Evolutionary conservation across 2,329 filamentous ascomycete species (phyloP), one percentile per base, ranked within the genome.

Genomic region (Colletotrichum sp.): DNA sequence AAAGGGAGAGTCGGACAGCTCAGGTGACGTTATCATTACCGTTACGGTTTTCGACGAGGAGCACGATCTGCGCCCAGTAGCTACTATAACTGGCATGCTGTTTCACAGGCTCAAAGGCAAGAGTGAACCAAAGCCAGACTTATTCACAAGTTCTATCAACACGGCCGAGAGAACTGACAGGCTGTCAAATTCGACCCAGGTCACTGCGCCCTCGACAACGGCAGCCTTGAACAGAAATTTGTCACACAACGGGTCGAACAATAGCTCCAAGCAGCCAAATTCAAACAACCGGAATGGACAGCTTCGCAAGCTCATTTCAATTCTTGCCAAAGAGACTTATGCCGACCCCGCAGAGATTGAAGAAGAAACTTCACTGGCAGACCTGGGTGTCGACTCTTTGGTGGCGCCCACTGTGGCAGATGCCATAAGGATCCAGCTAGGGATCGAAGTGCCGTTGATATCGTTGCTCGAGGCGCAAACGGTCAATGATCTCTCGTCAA

Each of bases 221-320:
- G 9, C 43, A 6, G n/a, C 43, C 43, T 13, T 48, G 10, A 13
- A 48, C 43, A 5, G 43, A 13, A 28, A 0, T 28, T 28, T 28
- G 21, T 58, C 55, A 0, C 6, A 7, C 3, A 8, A 16, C 8
- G 9, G 9, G 55, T 58, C 55, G 10, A 28, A 13, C 16, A 6
- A 16, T 18, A 1, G 55, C 3, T 10, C 13, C 55, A 3, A 3
- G 4, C 21, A 48, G 6, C 21, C n/a, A 21, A 10, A 0, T 0
- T 18, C 26, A 18, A 3, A 28, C 0, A 9, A 9, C 55, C 13
- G 24, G 55, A 58, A 21, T 18, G 55, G 6, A 18, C 21, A 58
- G 55, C 8, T 58, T 16, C 24, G 13, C 2, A 28, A 18, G 55
- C 55, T 24, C 15, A 24, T 58, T 18, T 9, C 9, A 28, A 58